Base-by-base conservation (phyloP, 2,329 filamentous ascomycete genomes). In the Trichoderma sp. region DNA sequence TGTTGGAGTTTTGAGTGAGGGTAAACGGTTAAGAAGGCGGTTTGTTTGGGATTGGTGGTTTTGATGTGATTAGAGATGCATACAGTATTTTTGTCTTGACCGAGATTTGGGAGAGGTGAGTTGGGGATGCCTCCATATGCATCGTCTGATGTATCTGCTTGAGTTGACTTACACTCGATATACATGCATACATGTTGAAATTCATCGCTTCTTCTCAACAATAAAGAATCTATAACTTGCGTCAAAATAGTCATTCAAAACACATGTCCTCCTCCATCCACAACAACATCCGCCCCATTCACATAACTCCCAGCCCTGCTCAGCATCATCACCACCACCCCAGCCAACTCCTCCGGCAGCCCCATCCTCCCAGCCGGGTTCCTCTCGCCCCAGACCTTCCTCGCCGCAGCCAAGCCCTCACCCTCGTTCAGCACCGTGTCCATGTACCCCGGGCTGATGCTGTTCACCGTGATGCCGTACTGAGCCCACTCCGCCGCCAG, bases 401-500 rank as follows among this genome's bases (percentile, higher is more conserved):
- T 81, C 47, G 84, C 84, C 47, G 82, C 81, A 13, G 83, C 83
- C 58, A 92, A 76, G 0, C 86, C 87, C 8, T 85, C 83, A 0
- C 89, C 89, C 70, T 88, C 88, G 74, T 93, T 94, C 59, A 94
- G 79, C 14, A 92, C 86, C 0, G 91, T 93, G 74, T 92, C 91
- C 88, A 93, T 92, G 73, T 94, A 94, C 0, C 91, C 91, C 0
- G 92, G 92, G 49, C 85, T 88, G 56, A 94, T 83, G 21, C 83
- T 87, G 73, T 94, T 94, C 5, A 91, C 88, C 3, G 89, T 80
- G 70, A 94, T 92, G 0, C 92, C 91, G 75, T 90, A 85, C 1
- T 82, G 79, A 0, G 89, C 89, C 91, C 91, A 94, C 78, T 94
- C 92, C 0, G 89, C 90, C 0, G 91, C 91, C 19, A 94, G 79